Conservation (phyloP, 2,329 filamentous ascomycete species). For the Fusarium sp. region DNA sequence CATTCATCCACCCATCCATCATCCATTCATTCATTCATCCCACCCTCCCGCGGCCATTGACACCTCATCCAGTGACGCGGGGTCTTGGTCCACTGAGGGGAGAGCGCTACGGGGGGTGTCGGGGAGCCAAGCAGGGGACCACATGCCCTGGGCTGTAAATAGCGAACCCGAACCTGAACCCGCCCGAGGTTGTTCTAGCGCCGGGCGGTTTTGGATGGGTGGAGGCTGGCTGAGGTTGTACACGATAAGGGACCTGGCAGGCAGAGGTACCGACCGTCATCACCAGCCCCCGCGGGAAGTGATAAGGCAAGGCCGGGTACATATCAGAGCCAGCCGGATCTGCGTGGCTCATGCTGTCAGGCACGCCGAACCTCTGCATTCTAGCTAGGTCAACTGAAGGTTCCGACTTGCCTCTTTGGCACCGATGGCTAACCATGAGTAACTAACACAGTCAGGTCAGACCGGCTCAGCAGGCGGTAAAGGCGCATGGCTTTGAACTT, state of each 20-base stretch:
- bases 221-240: constrained; percentile 6
- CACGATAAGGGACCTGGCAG: constrained; percentile 29
- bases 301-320: constrained; percentile 23
- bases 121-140: constrained; percentile 17
- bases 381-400: constrained; percentile 19
- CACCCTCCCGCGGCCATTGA: background rate
- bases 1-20: background rate
- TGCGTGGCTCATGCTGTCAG: constrained; percentile 32
- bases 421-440: constrained; percentile 10
- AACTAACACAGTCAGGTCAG: constrained; percentile 14
- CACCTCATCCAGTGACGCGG: constrained; percentile 23
- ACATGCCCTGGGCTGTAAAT: constrained; percentile 27
- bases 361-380: constrained; percentile 32
- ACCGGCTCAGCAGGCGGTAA: constrained; percentile 22
- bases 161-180: constrained; percentile 1
- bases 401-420: constrained; percentile 9
- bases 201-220: constrained; percentile 9
- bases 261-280: constrained; percentile 14
- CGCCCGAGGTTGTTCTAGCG: constrained; percentile 25
- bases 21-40: constrained; percentile 1
- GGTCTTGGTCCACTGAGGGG: constrained; percentile 17
- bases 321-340: constrained; percentile 32
- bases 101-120: constrained; percentile 15
- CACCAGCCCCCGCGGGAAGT: background rate
- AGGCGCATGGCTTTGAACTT: constrained; percentile 20